Evolutionary conservation across 2,329 filamentous ascomycete genomes (phyloP).

Genomic region (Penicillium sp.): DNA sequence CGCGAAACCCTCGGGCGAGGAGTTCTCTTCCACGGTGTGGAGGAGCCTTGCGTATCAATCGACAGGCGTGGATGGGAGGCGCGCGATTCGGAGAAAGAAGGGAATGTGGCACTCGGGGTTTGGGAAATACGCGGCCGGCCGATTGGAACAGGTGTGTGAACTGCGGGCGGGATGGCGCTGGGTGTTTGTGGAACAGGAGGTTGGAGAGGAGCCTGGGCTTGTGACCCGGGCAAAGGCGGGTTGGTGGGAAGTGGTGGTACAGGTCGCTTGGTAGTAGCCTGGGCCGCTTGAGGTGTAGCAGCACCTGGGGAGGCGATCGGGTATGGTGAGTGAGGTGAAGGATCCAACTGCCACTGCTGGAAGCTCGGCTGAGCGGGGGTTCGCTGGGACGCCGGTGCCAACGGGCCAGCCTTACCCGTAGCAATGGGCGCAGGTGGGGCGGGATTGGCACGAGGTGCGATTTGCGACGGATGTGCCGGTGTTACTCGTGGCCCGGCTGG

Average conservation of each 20-base stretch:
- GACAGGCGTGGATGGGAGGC: conserved; percentile 35
- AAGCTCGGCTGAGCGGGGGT: conserved; percentile 34
- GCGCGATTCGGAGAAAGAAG: conserved; percentile 27
- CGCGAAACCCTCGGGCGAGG: conserved; percentile 36
- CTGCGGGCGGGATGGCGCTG: conserved; percentile 15
- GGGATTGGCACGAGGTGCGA: conserved; percentile 22
- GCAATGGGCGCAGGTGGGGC: conserved; percentile 16
- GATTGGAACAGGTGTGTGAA: conserved; percentile 29
- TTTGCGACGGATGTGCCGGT: conserved; percentile 28
- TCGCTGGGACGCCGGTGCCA: conserved; percentile 20
- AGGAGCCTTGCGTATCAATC: conserved; percentile 42
- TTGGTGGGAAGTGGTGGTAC: conserved; percentile 22
- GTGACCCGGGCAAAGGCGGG: conserved; percentile 18
- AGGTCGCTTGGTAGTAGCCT: conserved; percentile 20
- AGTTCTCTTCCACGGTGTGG: conserved; percentile 47
- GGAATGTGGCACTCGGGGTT: conserved; percentile 32
- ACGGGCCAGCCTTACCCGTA: conserved; percentile 19
- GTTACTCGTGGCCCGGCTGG: conserved; percentile 17
- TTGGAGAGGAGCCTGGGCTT: conserved; percentile 17
- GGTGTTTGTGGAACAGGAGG: conserved; percentile 32
- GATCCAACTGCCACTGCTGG: conserved; percentile 41
- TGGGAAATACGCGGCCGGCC: conserved; percentile 24
- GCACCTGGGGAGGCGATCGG: conserved; percentile 25
- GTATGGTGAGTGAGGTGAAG: conserved; percentile 33
- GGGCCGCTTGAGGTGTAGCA: conserved; percentile 18